Base-by-base conservation (phyloP, 2,329 filamentous ascomycete genomes). In the Cytospora leucostoma region DNA sequence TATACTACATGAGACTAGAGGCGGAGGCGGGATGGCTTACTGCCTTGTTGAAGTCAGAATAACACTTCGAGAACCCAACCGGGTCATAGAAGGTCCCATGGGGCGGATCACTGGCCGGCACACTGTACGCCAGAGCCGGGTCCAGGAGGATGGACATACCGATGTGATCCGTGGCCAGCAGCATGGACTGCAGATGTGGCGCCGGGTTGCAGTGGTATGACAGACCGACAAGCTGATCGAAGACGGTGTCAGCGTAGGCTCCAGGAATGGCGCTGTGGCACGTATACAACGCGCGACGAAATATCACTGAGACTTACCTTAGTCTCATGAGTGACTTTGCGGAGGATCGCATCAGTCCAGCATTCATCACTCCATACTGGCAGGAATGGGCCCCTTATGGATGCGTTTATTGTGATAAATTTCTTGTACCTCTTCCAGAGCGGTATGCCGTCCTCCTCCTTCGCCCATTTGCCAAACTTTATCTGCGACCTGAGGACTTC, bases 181-280 rank as follows among this genome's bases (percentile, higher is more conserved):
- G 70, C 71, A 73, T 74, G 11, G 73, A 72, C 56, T 75, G 72
- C 5, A 74, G 62, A 56, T 74, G 73, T 34, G 70, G 71, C 21
- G 58, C 60, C 11, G 73, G 73, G 3, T 66, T 56, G 65, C 74
- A 75, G 57, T 71, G 74, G 19, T 68, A 68, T 1, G 73, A 72
- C 67, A 74, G 73, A 7, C 74, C 75, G 7, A 76, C 72, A 34
- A 76, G 68, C 72, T 73, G 10, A 67, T 65, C 0, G 71, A 47
- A 17, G 53, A 19, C 71, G 68, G 72, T 72, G 12, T 72, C 72
- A 10, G 74, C 27, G 27, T 70, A 54, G 74, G 67, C 74, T 74
- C 53, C n/a, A n/a, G 4, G n/a, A 32, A 32, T 32, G 27, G 19
- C 40, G n/a, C n/a, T 47, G 44, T 11, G 21, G 7, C n/a, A 35